phyloP scores from a whole-genome alignment of 2,329 filamentous ascomycete genomes.

The Teratosphaeria pseudoeucalypti region DNA sequence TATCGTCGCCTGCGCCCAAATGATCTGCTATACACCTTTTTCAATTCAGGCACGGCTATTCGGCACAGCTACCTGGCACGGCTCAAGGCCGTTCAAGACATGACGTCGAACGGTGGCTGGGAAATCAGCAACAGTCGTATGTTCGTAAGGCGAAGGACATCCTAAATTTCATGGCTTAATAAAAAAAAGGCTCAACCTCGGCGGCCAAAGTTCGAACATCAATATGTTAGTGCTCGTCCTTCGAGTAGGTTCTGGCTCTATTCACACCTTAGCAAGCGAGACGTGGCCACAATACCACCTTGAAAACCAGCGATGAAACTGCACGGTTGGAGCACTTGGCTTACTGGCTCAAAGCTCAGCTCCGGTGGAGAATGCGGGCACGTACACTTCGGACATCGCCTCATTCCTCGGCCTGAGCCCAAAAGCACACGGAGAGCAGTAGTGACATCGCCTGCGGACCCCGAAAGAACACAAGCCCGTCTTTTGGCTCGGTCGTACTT shows the following conservation, averaged over 20 bases:
- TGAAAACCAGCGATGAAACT: neutral
- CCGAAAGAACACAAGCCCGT: neutral
- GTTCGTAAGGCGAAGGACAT: neutral
- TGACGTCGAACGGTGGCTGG: neutral
- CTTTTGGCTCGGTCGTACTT: neutral
- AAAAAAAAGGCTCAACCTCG: too few relatives aligned
- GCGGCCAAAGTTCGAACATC: too few relatives aligned
- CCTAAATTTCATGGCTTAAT: too few relatives aligned
- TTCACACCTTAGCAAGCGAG: too few relatives aligned
- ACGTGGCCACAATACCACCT: neutral
- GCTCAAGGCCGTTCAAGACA: neutral
- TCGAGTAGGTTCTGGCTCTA: too few relatives aligned
- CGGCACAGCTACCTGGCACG: neutral
- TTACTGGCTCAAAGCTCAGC: neutral
- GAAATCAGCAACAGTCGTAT: neutral
- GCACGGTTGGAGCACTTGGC: neutral
- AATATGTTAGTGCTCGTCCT: too few relatives aligned
- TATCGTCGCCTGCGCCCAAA: too few relatives aligned
- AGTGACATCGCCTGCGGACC: neutral
- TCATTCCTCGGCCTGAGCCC: neutral
- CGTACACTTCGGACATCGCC: neutral
- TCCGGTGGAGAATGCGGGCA: neutral
- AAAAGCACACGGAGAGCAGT: neutral
- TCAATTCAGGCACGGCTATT: neutral
- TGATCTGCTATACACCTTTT: neutral